These are phyloP conservation scores for Leonotis leonurus DNA, from an alignment of 257 asterid genomes.

Conservation along the genomic window DNA sequence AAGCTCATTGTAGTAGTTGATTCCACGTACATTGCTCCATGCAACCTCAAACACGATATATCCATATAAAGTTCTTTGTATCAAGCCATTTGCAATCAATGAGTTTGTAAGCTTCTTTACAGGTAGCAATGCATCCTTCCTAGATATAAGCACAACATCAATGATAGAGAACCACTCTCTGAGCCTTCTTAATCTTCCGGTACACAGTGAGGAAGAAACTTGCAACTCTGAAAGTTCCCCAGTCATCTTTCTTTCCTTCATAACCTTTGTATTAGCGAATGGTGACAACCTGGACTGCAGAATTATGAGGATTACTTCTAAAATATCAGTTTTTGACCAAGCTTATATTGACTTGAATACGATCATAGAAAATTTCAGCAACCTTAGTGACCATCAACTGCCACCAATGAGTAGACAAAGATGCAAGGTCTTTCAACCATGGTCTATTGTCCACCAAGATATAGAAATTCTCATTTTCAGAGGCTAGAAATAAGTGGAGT, in stretches of 20 bases:
- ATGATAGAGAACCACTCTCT: conserved; percentile 51
- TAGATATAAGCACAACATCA: conserved; percentile 50
- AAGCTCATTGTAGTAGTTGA: conserved; percentile 71
- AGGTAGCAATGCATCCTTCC: conserved; percentile 55
- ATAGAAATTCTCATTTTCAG: conserved; percentile 53
- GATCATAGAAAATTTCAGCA: conserved; percentile 10
- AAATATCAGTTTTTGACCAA: conserved; percentile 7
- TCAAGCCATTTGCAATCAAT: conserved; percentile 44
- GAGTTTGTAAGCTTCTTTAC: conserved; percentile 64
- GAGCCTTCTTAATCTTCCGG: conserved; percentile 25
- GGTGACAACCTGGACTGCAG: conserved; percentile 82
- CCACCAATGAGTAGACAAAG: conserved; percentile 76
- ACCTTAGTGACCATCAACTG: conserved; percentile 91
- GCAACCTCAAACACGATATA: conserved; percentile 73
- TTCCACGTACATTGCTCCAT: conserved; percentile 71
- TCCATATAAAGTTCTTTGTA: conserved; percentile 69
- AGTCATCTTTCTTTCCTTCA: conserved; percentile 37
- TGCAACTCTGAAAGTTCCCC: conserved; percentile 20
- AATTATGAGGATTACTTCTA: conserved; percentile 9
- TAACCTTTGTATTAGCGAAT: conserved; percentile 67
- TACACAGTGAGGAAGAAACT: conserved; percentile 24
- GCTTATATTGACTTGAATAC: not conserved
- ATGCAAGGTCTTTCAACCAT: conserved; percentile 66
- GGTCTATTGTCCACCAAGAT: conserved; percentile 78
- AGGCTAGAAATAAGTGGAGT: conserved; percentile 50